These are phyloP conservation scores for Nicotiana tomentosiformis DNA, from an alignment of 257 asterid genomes.

Conservation along the genomic window DNA sequence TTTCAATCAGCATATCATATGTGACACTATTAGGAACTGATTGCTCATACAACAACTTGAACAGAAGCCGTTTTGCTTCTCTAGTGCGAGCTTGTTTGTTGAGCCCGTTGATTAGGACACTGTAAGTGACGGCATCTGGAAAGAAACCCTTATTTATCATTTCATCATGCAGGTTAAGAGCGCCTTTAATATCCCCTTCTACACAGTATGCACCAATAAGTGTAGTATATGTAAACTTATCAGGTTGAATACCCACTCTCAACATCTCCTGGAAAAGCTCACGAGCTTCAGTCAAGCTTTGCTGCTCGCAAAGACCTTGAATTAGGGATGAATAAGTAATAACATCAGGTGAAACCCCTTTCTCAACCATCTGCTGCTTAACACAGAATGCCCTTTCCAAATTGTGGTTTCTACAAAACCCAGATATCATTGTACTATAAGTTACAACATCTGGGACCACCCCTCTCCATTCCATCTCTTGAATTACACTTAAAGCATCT, in stretches of 20 bases:
- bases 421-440: constrained; percentile 66
- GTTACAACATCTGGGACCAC: constrained; percentile 70
- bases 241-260: constrained; percentile 54
- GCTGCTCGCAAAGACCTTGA: constrained; percentile 70
- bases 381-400: constrained; percentile 59
- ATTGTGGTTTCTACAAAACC: constrained; percentile 52
- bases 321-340: constrained; percentile 76
- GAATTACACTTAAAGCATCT: constrained; percentile 47
- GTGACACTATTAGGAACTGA: constrained; percentile 54
- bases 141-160: constrained; percentile 69
- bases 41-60: constrained; percentile 58
- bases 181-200: constrained; percentile 55
- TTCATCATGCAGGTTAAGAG: constrained; percentile 58
- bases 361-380: constrained; percentile 62
- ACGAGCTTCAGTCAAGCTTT: constrained; percentile 56
- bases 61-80: constrained; percentile 73
- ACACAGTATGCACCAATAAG: constrained; percentile 68
- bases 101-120: constrained; percentile 76
- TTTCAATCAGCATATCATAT: constrained; percentile 60
- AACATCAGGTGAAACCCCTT: constrained; percentile 60
- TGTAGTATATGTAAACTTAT: constrained; percentile 73
- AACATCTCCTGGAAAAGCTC: constrained; percentile 67
- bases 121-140: constrained; percentile 81
- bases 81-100: constrained; percentile 56
- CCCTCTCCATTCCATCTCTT: constrained; percentile 47